Conservation (phyloP, 306 rosid genomes). For the Rosa persica region DNA sequence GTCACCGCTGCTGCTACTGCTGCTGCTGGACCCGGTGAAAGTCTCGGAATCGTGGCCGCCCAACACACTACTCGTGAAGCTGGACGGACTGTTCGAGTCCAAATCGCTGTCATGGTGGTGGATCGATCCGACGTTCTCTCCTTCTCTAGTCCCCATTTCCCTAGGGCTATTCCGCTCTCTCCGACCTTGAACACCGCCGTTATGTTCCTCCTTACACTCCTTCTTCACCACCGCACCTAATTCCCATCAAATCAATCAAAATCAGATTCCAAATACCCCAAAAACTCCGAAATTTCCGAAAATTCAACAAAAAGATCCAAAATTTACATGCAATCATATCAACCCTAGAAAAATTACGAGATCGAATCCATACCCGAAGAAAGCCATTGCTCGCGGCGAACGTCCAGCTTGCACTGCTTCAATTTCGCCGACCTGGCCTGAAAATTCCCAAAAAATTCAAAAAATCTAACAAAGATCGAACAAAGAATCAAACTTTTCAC, state of each 20-base stretch:
- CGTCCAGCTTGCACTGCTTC: slow-evolving; percentile 95
- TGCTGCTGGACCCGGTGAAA: slow-evolving; percentile 66
- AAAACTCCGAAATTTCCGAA: not conserved
- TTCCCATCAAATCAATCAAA: slow-evolving; percentile 24
- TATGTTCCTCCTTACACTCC: slow-evolving; percentile 53
- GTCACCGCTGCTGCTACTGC: slow-evolving; percentile 74
- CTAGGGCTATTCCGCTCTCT: slow-evolving; percentile 30
- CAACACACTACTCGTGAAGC: slow-evolving; percentile 50
- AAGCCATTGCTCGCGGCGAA: slow-evolving; percentile 98
- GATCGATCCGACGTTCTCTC: slow-evolving; percentile 44
- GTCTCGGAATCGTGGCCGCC: slow-evolving; percentile 73
- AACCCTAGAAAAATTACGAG: not conserved
- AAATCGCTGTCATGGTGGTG: slow-evolving; percentile 59
- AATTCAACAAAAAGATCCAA: not conserved
- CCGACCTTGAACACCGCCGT: slow-evolving; percentile 34
- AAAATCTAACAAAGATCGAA: not conserved
- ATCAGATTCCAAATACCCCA: not conserved
- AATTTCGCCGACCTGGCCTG: slow-evolving; percentile 95
- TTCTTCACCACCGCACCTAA: slow-evolving; percentile 67
- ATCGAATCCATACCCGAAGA: slow-evolving; percentile 61
- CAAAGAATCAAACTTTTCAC: not conserved
- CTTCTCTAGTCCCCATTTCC: slow-evolving; percentile 46
- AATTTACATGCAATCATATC: not conserved
- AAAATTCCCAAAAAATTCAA: slow-evolving; percentile 1
- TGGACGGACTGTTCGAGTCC: slow-evolving; percentile 66